phyloP scores from a whole-genome alignment of 768 basidiomycete genomes.

The Leucosporidium yakuticum region DNA sequence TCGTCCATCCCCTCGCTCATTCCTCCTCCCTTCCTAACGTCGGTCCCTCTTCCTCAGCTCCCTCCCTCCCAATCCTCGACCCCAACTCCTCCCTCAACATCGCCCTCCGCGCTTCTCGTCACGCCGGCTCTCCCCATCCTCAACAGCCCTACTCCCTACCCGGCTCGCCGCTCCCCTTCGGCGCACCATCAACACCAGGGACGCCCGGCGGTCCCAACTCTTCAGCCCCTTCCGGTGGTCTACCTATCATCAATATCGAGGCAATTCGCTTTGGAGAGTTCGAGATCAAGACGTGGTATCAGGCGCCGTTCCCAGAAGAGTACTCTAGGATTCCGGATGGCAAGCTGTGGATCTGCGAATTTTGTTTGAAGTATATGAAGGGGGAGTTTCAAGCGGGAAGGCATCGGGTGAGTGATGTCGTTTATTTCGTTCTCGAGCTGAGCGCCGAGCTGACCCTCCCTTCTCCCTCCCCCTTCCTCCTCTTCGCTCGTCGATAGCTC shows the following conservation, averaged over 20 bases:
- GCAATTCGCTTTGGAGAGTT: constrained; percentile 57
- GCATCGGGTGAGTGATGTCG: constrained; percentile 62
- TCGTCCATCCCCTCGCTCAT: no score
- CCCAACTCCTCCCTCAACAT: neutral
- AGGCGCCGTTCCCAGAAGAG: constrained; percentile 97
- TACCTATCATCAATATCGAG: constrained; percentile 34
- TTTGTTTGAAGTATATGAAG: constrained; percentile 97
- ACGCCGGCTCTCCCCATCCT: constrained; percentile 37
- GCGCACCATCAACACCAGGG: constrained; percentile 1
- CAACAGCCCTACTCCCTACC: constrained; percentile 34
- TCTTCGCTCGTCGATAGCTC: constrained; percentile 51
- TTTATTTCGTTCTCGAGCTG: neutral
- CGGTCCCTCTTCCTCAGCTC: neutral
- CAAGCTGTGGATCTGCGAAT: constrained; percentile 92
- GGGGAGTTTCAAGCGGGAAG: constrained; percentile 76
- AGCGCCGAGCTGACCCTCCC: neutral
- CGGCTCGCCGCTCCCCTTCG: constrained; percentile 26
- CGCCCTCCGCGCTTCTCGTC: constrained; percentile 32
- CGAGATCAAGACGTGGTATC: constrained; percentile 97
- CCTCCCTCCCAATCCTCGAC: neutral
- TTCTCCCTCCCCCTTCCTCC: neutral
- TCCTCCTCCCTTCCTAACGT: no score
- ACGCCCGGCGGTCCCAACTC: constrained; percentile 16
- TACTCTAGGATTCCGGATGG: constrained; percentile 89
- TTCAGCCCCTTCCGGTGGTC: constrained; percentile 17